Percentiles rank a stretch among this genome's conserved stretches.
phyloP scores from a whole-genome alignment of 192 early-diverging fungal genomes.

The Pecoramyces ruminantium region DNA sequence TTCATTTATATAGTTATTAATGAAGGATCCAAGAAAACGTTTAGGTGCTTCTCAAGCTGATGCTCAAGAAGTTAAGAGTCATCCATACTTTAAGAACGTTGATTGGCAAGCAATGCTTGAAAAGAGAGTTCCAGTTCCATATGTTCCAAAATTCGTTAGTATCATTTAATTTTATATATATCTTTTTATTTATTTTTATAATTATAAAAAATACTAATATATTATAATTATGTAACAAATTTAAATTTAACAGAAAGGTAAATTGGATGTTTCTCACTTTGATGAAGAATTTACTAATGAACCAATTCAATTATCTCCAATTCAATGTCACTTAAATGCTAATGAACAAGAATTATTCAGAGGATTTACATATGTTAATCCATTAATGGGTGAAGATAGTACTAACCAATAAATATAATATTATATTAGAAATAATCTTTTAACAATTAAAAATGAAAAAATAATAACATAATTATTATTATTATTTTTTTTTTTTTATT shows the following conservation, averaged over 20 bases:
- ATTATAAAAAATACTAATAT: too few species aligned
- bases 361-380: constrained; percentile 72
- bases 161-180: background rate
- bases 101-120: background rate
- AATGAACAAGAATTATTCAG: constrained; percentile 86
- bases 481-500: too few species aligned
- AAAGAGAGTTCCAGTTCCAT: background rate
- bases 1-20: constrained; percentile 34
- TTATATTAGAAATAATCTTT: too few species aligned
- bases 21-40: background rate
- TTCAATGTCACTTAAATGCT: constrained; percentile 56
- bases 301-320: constrained; percentile 81
- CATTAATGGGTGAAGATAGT: background rate
- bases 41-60: background rate
- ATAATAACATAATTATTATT: too few species aligned
- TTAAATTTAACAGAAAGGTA: background rate
- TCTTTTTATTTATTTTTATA: background rate
- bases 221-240: background rate
- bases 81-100: background rate
- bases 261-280: constrained; percentile 85
- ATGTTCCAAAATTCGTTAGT: background rate
- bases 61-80: background rate
- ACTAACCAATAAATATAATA: too few species aligned
- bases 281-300: constrained; percentile 94
- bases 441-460: too few species aligned